A percentile compares a stretch with the other conserved stretches of the same genome.
Conservation (phyloP, 192 early-diverging fungal species). For the Coemansia sp. region DNA sequence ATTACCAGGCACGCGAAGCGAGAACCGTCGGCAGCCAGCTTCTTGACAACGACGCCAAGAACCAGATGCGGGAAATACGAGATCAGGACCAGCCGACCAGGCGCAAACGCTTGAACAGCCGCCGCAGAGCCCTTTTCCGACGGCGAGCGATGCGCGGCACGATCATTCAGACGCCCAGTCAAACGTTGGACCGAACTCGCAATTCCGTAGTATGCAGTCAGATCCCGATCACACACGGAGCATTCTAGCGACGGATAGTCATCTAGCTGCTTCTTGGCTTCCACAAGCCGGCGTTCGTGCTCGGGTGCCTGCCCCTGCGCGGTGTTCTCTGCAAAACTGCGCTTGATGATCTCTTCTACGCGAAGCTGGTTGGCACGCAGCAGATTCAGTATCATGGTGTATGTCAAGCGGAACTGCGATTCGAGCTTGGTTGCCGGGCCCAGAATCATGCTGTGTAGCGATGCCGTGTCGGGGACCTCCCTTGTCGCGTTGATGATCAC, state of each 20-base stretch:
- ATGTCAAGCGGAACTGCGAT: slow-evolving; percentile 95
- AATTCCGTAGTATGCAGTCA: slow-evolving; percentile 69
- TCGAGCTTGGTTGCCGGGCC: slow-evolving; percentile 87
- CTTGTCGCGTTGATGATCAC: slow-evolving; percentile 78
- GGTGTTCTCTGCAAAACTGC: slow-evolving; percentile 90
- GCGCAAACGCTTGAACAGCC: slow-evolving; percentile 63
- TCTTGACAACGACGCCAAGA: slow-evolving; percentile 29
- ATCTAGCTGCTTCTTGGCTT: slow-evolving; percentile 66
- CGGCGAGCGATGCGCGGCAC: slow-evolving; percentile 29
- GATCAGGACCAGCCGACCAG: slow-evolving; percentile 77
- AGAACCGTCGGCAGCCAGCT: slow-evolving; percentile 30
- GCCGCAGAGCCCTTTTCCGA: slow-evolving; percentile 52
- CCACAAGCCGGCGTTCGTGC: slow-evolving; percentile 66
- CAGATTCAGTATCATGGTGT: slow-evolving; percentile 97
- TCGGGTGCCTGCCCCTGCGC: slow-evolving; percentile 87
- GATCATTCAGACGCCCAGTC: slow-evolving; percentile 31
- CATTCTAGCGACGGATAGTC: slow-evolving; percentile 69
- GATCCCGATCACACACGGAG: slow-evolving; percentile 75
- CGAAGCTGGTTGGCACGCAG: slow-evolving; percentile 91
- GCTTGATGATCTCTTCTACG: slow-evolving; percentile 98
- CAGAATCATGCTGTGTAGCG: slow-evolving; percentile 78
- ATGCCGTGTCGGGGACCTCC: slow-evolving; percentile 61
- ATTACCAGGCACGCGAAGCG: slow-evolving; percentile 41
- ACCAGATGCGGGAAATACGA: slow-evolving; percentile 60
- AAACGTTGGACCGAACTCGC: slow-evolving; percentile 33